phyloP scores from a whole-genome alignment of 495 filamentous ascomycete species.

The Viridothelium virens region DNA sequence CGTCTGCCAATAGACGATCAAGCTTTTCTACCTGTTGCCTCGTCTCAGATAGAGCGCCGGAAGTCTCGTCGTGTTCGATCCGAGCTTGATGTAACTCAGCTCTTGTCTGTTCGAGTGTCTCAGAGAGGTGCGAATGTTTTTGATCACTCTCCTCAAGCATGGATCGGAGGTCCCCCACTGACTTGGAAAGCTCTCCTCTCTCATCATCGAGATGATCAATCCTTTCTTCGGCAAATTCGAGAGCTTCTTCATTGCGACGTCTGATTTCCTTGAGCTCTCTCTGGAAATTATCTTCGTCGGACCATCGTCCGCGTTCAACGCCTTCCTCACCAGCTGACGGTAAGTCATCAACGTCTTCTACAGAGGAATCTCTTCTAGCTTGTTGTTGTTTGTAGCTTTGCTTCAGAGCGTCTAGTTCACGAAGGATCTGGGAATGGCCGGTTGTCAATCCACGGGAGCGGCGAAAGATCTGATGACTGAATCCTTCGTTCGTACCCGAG shows the following conservation, averaged over 20 bases:
- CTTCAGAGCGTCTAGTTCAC: constrained; percentile 21
- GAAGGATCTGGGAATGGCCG: constrained; percentile 16
- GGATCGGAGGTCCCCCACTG: background rate
- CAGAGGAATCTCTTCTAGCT: background rate
- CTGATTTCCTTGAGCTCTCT: background rate
- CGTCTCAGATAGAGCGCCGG: background rate
- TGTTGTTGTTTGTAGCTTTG: constrained; percentile 15
- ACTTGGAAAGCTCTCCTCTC: constrained; percentile 3
- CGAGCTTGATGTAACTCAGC: constrained; percentile 3
- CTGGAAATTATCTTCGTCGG: constrained; percentile 11
- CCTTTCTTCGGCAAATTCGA: constrained; percentile 11
- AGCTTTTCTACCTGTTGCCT: constrained; percentile 7
- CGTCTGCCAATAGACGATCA: constrained; percentile 12
- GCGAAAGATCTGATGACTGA: constrained; percentile 16
- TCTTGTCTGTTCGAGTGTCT: background rate
- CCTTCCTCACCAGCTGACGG: constrained; percentile 1
- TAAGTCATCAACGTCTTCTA: background rate
- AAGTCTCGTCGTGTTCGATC: background rate
- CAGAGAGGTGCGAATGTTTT: background rate
- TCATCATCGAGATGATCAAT: constrained; percentile 7
- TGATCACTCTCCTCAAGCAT: background rate
- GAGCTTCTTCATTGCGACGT: constrained; percentile 20
- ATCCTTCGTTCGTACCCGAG: background rate
- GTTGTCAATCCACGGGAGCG: constrained; percentile 19
- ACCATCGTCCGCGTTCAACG: constrained; percentile 2